Evolutionary conservation across 2,329 filamentous ascomycete species (phyloP), one percentile per base, ranked within the genome.

Genomic region (Nakataea oryzae): DNA sequence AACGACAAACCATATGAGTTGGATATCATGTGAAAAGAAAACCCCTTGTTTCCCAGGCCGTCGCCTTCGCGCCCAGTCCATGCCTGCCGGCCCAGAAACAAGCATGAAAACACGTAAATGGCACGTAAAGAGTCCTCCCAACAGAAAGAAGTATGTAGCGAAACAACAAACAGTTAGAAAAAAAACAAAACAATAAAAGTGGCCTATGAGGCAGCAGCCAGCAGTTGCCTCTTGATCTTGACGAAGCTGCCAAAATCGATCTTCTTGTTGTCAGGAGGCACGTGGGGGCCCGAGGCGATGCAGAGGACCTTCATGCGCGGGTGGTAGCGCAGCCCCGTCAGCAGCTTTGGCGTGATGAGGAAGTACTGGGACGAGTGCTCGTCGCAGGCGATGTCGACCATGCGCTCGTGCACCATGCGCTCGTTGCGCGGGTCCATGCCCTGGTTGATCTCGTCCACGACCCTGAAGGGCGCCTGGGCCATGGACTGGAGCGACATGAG

Each of bases 361-460:
- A 99, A 99, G 77, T 99, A 99, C 76, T 89, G 86, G 67, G 80
- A 83, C n/a, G 85, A 86, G 72, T 89, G 86, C 74, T 92, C 87
- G 67, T 86, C 84, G 74, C 95, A 97, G 56, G 95, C 95, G 71
- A 99, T 97, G 70, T 97, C 92, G 11, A 99, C 95, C 89, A 99
- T 96, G 66, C 95, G 90, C 72, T 93, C 91, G 76, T 99, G 95
- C 21, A 99, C 93, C 85, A 97, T 96, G 68, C 95, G 90, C 76
- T 99, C 95, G 75, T 99, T 99, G 69, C 95, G 88, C 56, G 93
- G 95, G 74, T 99, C 95, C 95, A 99, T 99, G 67, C 95, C 95
- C 76, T 99, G 95, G 72, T 99, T 99, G 81, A 99, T 99, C 78
- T 99, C 95, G 75, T 99, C 95, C 63, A 99, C 95, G 59, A 99